phyloP scores from a whole-genome alignment of 2,329 filamentous ascomycete species.

The Penicillium sp. region DNA sequence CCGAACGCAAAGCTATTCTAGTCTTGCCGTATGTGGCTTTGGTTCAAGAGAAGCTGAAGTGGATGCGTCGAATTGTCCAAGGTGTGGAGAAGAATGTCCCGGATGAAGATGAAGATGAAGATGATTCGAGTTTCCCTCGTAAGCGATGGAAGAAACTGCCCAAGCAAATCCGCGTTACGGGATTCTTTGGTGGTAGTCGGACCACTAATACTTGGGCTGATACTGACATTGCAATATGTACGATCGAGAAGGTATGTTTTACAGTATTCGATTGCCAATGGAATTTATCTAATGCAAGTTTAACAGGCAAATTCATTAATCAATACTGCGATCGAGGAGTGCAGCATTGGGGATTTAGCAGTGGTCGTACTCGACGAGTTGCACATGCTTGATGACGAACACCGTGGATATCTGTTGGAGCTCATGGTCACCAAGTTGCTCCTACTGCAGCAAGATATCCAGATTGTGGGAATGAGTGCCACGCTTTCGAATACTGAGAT shows the following conservation, averaged over 20 bases:
- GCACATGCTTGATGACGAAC: conserved; percentile 79
- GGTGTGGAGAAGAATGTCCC: conserved; percentile 51
- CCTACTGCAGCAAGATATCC: conserved; percentile 65
- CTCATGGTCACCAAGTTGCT: conserved; percentile 72
- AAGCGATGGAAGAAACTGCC: conserved; percentile 60
- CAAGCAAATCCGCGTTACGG: conserved; percentile 64
- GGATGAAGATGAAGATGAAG: conserved; percentile 26
- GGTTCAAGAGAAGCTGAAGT: conserved; percentile 76
- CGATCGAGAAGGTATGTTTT: conserved; percentile 66
- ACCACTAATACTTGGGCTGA: conserved; percentile 67
- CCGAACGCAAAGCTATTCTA: conserved; percentile 66
- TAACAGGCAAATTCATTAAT: conserved; percentile 70
- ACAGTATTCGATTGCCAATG: background rate
- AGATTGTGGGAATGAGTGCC: conserved; percentile 78
- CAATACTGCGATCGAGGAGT: conserved; percentile 72
- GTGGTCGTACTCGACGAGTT: conserved; percentile 73
- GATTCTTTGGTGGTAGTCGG: conserved; percentile 74
- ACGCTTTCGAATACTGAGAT: conserved; percentile 71
- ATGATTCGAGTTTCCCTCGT: conserved; percentile 36
- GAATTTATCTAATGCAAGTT: conserved; percentile 1
- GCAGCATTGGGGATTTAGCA: conserved; percentile 62
- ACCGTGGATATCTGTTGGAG: conserved; percentile 73
- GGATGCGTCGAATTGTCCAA: conserved; percentile 67
- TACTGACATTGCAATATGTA: conserved; percentile 76
- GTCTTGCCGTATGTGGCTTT: conserved; percentile 76